Conservation (phyloP, 768 basidiomycete genomes). For the Mycena amicta region DNA sequence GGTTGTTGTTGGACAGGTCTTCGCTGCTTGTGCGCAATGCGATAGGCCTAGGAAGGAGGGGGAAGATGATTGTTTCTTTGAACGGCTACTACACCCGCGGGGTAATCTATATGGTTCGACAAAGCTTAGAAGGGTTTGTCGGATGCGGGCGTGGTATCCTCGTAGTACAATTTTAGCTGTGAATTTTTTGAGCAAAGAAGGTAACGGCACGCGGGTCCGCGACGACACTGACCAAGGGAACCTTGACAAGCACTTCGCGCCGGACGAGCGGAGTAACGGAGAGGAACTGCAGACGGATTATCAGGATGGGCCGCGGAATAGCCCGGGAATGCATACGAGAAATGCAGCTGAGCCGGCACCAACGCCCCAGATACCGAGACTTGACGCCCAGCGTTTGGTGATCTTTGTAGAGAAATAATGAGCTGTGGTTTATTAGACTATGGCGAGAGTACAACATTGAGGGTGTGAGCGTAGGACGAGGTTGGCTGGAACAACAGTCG, state of each 20-base stretch:
- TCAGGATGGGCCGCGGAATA: not conserved
- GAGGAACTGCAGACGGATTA: slow-evolving; percentile 50
- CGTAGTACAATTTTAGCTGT: slow-evolving; percentile 71
- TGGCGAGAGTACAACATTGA: slow-evolving; percentile 20
- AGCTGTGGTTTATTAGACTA: slow-evolving; percentile 1
- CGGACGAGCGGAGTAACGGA: slow-evolving; percentile 87
- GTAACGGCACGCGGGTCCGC: not conserved
- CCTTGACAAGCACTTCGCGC: slow-evolving; percentile 69
- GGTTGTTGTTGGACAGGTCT: slow-evolving; percentile 18
- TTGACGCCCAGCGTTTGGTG: slow-evolving; percentile 60
- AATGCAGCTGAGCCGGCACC: slow-evolving; percentile 68
- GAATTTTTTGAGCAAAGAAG: slow-evolving; percentile 11
- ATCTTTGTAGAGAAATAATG: slow-evolving; percentile 36
- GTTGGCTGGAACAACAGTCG: slow-evolving; percentile 34
- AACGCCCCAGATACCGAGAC: slow-evolving; percentile 70
- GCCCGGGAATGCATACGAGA: slow-evolving; percentile 50
- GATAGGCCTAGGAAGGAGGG: slow-evolving; percentile 4
- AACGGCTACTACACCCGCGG: slow-evolving; percentile 14
- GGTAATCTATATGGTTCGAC: slow-evolving; percentile 22
- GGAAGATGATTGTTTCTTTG: slow-evolving; percentile 17
- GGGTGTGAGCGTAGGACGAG: slow-evolving; percentile 7
- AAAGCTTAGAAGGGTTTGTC: slow-evolving; percentile 78
- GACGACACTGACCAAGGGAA: slow-evolving; percentile 69
- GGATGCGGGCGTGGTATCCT: slow-evolving; percentile 77
- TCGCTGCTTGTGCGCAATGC: slow-evolving; percentile 8